Evolutionary conservation across 2,329 filamentous ascomycete genomes (phyloP).

Genomic region (Zymoseptoria tritici): DNA sequence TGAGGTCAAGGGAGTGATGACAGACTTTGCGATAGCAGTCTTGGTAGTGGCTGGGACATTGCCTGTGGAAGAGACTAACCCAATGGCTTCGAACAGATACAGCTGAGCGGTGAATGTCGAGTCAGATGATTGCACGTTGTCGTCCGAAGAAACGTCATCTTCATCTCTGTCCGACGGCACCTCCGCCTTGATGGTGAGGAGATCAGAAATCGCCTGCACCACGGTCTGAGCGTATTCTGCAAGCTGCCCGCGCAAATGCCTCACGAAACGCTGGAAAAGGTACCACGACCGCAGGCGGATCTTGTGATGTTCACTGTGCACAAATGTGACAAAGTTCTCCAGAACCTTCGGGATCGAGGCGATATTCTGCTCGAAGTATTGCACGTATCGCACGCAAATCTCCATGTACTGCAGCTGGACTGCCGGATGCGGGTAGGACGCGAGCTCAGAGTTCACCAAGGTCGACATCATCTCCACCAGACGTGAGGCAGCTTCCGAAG

Average conservation of each 20-base stretch:
- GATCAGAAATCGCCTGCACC: slow-evolving; percentile 80
- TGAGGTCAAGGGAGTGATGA: slow-evolving; percentile 82
- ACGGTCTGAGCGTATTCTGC: slow-evolving; percentile 86
- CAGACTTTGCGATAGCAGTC: slow-evolving; percentile 74
- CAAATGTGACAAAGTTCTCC: slow-evolving; percentile 83
- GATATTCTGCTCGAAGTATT: slow-evolving; percentile 81
- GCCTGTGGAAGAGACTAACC: slow-evolving; percentile 77
- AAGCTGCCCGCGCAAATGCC: slow-evolving; percentile 74
- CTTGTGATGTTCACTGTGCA: slow-evolving; percentile 79
- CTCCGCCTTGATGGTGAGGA: slow-evolving; percentile 86
- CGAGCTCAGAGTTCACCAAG: slow-evolving; percentile 88
- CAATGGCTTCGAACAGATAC: slow-evolving; percentile 90
- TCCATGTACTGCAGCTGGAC: slow-evolving; percentile 98
- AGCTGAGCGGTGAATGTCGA: slow-evolving; percentile 85
- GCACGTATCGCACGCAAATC: slow-evolving; percentile 87
- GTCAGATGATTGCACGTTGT: slow-evolving; percentile 83
- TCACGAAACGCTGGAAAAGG: slow-evolving; percentile 86
- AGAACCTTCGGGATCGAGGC: slow-evolving; percentile 77
- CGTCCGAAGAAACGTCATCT: slow-evolving; percentile 91
- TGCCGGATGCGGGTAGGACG: slow-evolving; percentile 78
- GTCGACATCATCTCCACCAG: slow-evolving; percentile 88
- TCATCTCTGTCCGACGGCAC: slow-evolving; percentile 69
- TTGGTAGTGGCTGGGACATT: slow-evolving; percentile 77
- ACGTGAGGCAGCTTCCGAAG: slow-evolving; percentile 68
- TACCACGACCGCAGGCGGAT: slow-evolving; percentile 94